Conservation (phyloP, 2,329 filamentous ascomycete genomes). For the Orbilia quercus region DNA sequence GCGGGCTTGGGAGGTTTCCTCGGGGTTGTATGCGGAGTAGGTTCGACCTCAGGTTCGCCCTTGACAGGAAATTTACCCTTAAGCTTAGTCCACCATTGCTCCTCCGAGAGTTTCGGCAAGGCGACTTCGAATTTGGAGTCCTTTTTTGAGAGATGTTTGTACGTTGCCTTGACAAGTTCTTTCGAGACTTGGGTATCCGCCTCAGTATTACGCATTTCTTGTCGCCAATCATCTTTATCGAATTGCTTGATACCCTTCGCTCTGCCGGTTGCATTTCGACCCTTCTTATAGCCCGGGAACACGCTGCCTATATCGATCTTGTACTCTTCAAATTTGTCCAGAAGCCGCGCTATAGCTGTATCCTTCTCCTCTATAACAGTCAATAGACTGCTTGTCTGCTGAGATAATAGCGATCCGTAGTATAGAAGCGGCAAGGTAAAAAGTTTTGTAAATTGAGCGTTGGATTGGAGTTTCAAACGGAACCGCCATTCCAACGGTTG, state of each 20-base stretch:
- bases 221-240: conserved; percentile 61
- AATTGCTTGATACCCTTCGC: conserved; percentile 67
- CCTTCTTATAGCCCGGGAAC: conserved; percentile 65
- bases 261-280: conserved; percentile 64
- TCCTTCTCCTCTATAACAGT: conserved; percentile 68
- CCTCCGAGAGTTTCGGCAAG: conserved; percentile 28
- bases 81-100: conserved; percentile 57
- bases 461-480: conserved; percentile 65
- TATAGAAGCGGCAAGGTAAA: conserved; percentile 67
- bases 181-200: conserved; percentile 34
- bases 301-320: conserved; percentile 67
- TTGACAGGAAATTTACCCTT: conserved; percentile 29
- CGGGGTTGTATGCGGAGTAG: conserved; percentile 37
- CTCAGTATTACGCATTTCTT: conserved; percentile 22
- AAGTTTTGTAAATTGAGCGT: conserved; percentile 64
- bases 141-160: conserved; percentile 23
- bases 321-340: conserved; percentile 68
- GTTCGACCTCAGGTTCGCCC: conserved; percentile 48
- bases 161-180: conserved; percentile 45
- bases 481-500: conserved; percentile 75
- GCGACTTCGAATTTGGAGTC: conserved; percentile 22
- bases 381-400: conserved; percentile 65
- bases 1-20: conserved; percentile 47
- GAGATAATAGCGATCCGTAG: conserved; percentile 64
- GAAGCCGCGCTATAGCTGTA: conserved; percentile 68